phyloP scores from a whole-genome alignment of 768 basidiomycete genomes.

The Lactarius akahatsu region DNA sequence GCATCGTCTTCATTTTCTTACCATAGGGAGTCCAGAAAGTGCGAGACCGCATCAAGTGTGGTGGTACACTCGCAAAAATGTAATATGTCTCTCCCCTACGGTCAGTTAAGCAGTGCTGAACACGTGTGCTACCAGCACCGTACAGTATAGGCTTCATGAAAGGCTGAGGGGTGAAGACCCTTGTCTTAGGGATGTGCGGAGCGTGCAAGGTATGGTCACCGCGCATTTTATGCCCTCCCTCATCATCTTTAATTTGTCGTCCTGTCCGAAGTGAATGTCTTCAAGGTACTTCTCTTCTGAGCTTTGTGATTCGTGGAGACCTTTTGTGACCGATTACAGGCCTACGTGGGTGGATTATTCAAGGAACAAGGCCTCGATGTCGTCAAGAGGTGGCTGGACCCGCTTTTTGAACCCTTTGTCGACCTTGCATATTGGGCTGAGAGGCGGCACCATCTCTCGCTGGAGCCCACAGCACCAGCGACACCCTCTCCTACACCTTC shows the following conservation, averaged over 20 bases:
- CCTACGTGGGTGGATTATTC: constrained; percentile 22
- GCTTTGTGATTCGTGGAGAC: background rate
- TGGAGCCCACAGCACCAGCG: background rate
- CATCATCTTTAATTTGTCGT: background rate
- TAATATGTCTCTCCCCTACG: background rate
- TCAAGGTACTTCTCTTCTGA: constrained; percentile 15
- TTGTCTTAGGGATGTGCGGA: background rate
- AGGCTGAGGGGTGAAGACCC: background rate
- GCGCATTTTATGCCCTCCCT: background rate
- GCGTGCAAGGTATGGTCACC: constrained; percentile 3
- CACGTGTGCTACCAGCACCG: background rate
- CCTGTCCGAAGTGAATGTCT: constrained; percentile 10
- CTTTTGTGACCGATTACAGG: constrained; percentile 3
- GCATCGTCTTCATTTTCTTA: background rate
- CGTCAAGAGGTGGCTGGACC: constrained; percentile 10
- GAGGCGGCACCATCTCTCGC: constrained; percentile 1
- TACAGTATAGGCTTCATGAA: constrained; percentile 7
- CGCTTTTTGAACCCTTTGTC: constrained; percentile 6
- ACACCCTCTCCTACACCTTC: background rate
- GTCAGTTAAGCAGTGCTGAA: background rate
- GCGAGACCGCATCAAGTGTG: constrained; percentile 14
- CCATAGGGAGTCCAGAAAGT: constrained; percentile 3
- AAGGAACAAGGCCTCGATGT: constrained; percentile 17
- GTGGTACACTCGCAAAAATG: constrained; percentile 8
- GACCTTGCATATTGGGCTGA: constrained; percentile 6